Conservation (phyloP, 306 rosid species). For the Vigna unguiculata region DNA sequence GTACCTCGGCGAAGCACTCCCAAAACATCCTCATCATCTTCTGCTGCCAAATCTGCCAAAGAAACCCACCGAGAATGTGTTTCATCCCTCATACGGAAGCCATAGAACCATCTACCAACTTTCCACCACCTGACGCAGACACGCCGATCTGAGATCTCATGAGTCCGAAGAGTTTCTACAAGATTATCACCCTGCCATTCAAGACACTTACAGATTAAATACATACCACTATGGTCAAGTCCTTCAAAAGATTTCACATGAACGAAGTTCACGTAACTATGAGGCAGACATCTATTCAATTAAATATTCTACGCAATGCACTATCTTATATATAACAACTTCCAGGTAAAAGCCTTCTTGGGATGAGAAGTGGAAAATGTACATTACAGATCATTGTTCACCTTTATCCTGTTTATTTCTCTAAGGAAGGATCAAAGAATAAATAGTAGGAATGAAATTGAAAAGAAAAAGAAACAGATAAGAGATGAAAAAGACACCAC, state of each 20-base stretch:
- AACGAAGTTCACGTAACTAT: background rate
- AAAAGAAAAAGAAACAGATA: slow-evolving; percentile 14
- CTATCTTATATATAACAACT: slow-evolving; percentile 3
- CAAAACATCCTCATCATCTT: slow-evolving; percentile 59
- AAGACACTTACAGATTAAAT: slow-evolving; percentile 32
- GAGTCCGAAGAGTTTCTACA: slow-evolving; percentile 53
- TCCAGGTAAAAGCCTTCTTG: background rate
- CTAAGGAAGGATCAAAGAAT: background rate
- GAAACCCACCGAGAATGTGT: slow-evolving; percentile 57
- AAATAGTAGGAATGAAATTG: slow-evolving; percentile 12
- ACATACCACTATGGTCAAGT: slow-evolving; percentile 21
- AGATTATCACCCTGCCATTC: slow-evolving; percentile 62
- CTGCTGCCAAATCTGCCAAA: slow-evolving; percentile 53
- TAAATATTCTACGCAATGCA: background rate
- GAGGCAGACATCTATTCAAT: background rate
- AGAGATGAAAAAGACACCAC: background rate
- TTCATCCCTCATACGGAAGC: slow-evolving; percentile 83
- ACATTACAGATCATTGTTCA: background rate
- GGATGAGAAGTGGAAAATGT: background rate
- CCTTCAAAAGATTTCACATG: slow-evolving; percentile 31
- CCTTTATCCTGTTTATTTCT: slow-evolving; percentile 25
- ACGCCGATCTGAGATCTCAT: slow-evolving; percentile 60
- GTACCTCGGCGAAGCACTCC: slow-evolving; percentile 85
- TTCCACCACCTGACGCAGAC: slow-evolving; percentile 87
- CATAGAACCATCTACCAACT: slow-evolving; percentile 87